These are phyloP conservation scores for Pachyrhizus erosus DNA, from an alignment of 306 rosid genomes.

Conservation along the genomic window DNA sequence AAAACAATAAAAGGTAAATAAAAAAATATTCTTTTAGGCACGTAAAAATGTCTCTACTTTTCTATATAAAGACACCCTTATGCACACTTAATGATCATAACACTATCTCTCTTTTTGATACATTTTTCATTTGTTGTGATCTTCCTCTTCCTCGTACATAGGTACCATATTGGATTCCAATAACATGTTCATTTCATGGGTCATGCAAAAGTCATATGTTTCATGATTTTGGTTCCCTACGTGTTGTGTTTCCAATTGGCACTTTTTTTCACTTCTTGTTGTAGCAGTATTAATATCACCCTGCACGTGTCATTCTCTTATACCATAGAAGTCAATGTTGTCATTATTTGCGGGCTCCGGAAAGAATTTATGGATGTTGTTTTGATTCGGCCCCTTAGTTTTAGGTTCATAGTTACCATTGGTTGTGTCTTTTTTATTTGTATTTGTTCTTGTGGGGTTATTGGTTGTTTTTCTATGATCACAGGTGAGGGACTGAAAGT, in stretches of 20 bases:
- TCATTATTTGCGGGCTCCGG: conserved; percentile 11
- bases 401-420: conserved; percentile 29
- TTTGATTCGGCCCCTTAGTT: conserved; percentile 47
- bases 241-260: not conserved
- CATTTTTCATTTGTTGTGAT: conserved; percentile 26
- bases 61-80: conserved; percentile 46
- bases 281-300: not conserved
- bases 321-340: conserved; percentile 20
- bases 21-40: not conserved
- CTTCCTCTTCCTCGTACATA: conserved; percentile 35
- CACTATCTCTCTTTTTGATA: not conserved
- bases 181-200: conserved; percentile 27
- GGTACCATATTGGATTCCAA: conserved; percentile 52
- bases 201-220: conserved; percentile 28
- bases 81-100: conserved; percentile 27
- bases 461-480: conserved; percentile 35
- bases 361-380: conserved; percentile 38
- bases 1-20: not conserved
- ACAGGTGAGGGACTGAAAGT: conserved; percentile 47
- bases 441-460: conserved; percentile 23
- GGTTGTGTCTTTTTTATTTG: not conserved
- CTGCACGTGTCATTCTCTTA: conserved; percentile 44
- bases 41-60: conserved; percentile 20
- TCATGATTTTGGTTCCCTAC: not conserved
- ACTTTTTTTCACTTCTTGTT: not conserved